phyloP scores from a whole-genome alignment of 495 filamentous ascomycete genomes.

The Oidiodendron maius region DNA sequence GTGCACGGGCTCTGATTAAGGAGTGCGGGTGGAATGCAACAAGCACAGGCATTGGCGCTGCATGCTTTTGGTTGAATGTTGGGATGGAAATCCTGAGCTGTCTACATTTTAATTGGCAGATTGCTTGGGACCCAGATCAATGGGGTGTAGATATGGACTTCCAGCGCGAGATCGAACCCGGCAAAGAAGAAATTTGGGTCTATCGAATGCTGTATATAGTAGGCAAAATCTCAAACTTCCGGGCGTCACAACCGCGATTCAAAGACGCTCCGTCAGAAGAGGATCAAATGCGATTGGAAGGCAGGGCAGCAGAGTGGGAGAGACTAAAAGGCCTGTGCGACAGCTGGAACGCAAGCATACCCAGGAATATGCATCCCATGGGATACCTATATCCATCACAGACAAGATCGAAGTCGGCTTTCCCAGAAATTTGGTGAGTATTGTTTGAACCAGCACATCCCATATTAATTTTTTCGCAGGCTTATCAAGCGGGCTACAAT shows the following conservation, averaged over 20 bases:
- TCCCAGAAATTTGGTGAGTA: conserved; percentile 81
- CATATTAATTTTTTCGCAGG: conserved; percentile 35
- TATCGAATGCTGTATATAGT: conserved; percentile 87
- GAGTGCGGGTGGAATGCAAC: conserved; percentile 87
- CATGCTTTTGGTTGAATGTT: conserved; percentile 94
- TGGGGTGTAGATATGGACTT: conserved; percentile 78
- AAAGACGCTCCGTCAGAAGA: conserved; percentile 52
- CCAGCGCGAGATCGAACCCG: conserved; percentile 23
- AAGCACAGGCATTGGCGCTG: conserved; percentile 71
- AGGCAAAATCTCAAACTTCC: conserved; percentile 82
- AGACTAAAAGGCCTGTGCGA: conserved; percentile 69
- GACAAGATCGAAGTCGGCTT: conserved; percentile 62
- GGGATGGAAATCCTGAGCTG: conserved; percentile 86
- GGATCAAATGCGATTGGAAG: conserved; percentile 56
- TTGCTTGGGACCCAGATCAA: conserved; percentile 86
- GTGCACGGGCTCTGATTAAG: conserved; percentile 80
- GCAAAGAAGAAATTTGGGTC: conserved; percentile 81
- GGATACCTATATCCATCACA: conserved; percentile 67
- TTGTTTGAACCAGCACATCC: neutral
- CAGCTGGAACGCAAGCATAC: conserved; percentile 70
- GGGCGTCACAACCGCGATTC: conserved; percentile 56
- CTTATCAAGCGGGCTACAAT: conserved; percentile 76
- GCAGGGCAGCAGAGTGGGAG: conserved; percentile 71
- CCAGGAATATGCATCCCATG: conserved; percentile 82
- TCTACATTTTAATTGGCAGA: conserved; percentile 79